These are phyloP conservation scores for Suaeda aralocaspica DNA, from an alignment of 148 eudicot species.

Conservation along the genomic window DNA sequence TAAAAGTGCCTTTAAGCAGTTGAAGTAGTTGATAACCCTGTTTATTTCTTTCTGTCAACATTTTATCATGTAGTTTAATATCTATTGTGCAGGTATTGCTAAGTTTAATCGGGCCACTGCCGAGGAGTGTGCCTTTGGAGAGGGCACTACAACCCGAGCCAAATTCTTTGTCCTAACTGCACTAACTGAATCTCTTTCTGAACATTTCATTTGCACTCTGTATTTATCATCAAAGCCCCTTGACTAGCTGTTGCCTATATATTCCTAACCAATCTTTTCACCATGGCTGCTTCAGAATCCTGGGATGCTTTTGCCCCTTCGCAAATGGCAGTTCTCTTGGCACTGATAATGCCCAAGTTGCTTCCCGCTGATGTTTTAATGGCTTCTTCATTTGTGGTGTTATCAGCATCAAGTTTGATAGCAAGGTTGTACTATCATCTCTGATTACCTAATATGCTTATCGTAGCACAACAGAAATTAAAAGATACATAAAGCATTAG, in stretches of 20 bases:
- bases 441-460: background rate
- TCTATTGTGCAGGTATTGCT: conserved; percentile 49
- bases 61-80: background rate
- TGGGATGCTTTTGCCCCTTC: background rate
- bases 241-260: background rate
- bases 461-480: background rate
- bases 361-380: background rate
- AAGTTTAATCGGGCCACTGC: conserved; percentile 57
- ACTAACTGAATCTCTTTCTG: conserved; percentile 7
- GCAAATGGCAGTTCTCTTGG: background rate
- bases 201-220: no score
- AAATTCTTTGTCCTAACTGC: conserved; percentile 11
- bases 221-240: background rate
- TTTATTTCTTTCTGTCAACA: background rate
- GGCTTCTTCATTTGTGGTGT: background rate
- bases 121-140: conserved; percentile 28
- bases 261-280: background rate
- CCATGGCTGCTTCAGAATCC: background rate
- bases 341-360: background rate
- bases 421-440: background rate
- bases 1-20: no score
- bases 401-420: background rate
- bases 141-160: conserved; percentile 20
- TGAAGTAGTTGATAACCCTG: background rate
- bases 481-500: no score